Evolutionary conservation across 495 filamentous ascomycete genomes (phyloP), one percentile per base, ranked within the genome.

Genomic region (Talaromyces thailandensis): DNA sequence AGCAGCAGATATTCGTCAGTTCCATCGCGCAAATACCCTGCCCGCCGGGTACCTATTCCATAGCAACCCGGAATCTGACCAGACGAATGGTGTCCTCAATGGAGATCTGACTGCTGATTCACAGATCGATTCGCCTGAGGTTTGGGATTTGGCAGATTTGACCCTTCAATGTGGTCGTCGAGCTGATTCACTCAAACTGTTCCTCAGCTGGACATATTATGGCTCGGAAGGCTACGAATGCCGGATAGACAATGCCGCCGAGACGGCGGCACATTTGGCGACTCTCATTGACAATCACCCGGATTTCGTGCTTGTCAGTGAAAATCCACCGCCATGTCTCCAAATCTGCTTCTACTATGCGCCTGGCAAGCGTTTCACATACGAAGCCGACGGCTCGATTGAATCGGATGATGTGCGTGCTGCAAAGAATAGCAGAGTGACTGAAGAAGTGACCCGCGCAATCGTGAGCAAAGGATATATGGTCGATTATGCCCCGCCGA

Each of bases 341-440:
- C 93, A 98, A 77, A 90, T 98, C 18, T 98, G 93, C 76, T 98
- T 96, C 71, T 96, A 94, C 70, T 93, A 89, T 67, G 84, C 84
- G 0, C 83, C 84, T 0, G 79, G 76, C 25, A 82, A 85, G 5
- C 62, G 73, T 64, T 66, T 90, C 16, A 65, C 75, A 1, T 71
- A 75, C 61, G 68, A 70, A 32, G 73, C 73, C 7, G 57, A 63
- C 16, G 70, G 69, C 18, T 71, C 70, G 21, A 28, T 14, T 11
- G 70, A 71, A 1, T 67, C 77, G 43, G 76, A 79, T 66, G 68
- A 71, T 0, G 73, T 75, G 37, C 77, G 79, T 7, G 71, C 67
- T n/a, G 82, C 82, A 64, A 79, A 81, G 59, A 93, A 91, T 71
- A 88, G 86, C 63, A 76, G 73, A 66, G 75, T 84, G n/a, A 96